Evolutionary conservation across 257 asterid genomes (phyloP).

Genomic region (Petrea volubilis): DNA sequence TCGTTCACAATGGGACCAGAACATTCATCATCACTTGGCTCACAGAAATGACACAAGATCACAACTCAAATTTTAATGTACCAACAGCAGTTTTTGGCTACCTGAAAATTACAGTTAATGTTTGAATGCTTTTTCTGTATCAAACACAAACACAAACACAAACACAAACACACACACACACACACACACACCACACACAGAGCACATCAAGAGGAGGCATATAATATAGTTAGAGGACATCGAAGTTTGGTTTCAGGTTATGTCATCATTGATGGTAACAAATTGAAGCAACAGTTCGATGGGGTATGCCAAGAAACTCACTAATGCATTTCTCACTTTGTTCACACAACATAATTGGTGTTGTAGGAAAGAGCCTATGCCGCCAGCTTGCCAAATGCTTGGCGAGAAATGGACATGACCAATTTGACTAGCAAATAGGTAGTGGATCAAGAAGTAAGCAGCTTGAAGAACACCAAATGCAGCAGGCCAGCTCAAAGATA

Average conservation of each 20-base stretch:
- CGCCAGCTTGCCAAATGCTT: constrained; percentile 85
- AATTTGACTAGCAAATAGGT: constrained; percentile 93
- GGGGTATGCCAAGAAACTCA: constrained; percentile 13
- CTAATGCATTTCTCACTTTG: constrained; percentile 25
- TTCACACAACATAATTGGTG: constrained; percentile 49
- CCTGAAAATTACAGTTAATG: too few relatives aligned
- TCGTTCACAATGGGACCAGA: too few relatives aligned
- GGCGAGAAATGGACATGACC: constrained; percentile 98
- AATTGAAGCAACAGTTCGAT: not conserved
- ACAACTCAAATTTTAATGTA: too few relatives aligned
- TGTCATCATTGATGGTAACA: not conserved
- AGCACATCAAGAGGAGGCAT: too few relatives aligned
- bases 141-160: too few relatives aligned
- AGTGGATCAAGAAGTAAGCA: constrained; percentile 82
- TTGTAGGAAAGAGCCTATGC: constrained; percentile 89
- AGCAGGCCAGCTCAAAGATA: constrained; percentile 93
- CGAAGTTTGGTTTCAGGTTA: not conserved
- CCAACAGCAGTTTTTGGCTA: too few relatives aligned
- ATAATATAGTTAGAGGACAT: not conserved
- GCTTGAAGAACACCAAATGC: constrained; percentile 90
- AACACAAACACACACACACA: too few relatives aligned
- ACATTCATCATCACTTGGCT: too few relatives aligned
- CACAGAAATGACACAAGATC: too few relatives aligned
- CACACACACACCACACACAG: too few relatives aligned
- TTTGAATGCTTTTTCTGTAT: too few relatives aligned